Evolutionary conservation across 805 yeast genomes (phyloP), one percentile per base, ranked within the genome.

Genomic region (Lachancea lanzarotensis): DNA sequence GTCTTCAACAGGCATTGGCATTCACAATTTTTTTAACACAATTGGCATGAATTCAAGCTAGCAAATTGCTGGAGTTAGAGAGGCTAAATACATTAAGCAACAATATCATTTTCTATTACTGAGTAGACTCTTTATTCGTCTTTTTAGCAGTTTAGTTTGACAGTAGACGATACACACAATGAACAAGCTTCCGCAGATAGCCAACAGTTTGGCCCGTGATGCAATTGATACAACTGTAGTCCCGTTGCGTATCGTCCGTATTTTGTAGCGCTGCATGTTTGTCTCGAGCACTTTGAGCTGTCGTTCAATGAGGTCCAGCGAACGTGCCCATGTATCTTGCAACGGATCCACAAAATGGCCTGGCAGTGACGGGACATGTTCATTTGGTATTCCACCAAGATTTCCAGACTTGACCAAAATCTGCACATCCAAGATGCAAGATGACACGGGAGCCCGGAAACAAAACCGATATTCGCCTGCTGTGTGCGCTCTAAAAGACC

Each of bases 171-270:
- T 79, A 31, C 79, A 81, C 38, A 75, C 74, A 78, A 81, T 78
- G 56, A 82, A 68, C 43, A 76, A 57, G 26, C 81, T 80, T 55
- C 80, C 87, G 54, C 79, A 73, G 19, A 80, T 63, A n/a, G 86
- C 79, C 54, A 82, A 81, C 70, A 76, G 73, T 49, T 76, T 75
- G 48, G 82, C 79, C 64, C 87, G 70, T 9, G 70, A 61, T 54
- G 78, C 83, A 3, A 87, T 81, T 13, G 83, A 76, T 53, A 70
- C 73, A 41, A 82, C 88, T 32, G 89, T 82, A 43, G 43, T 83
- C 78, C 87, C 93, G 69, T 91, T 91, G 69, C 98, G 78, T 69
- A 80, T 80, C 67, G 86, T 91, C 71, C 98, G 82, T 11, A 95
- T 81, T 67, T 81, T 84, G 73, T 90, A 89, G 67, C 90, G 84